Conservation (phyloP, 768 basidiomycete genomes). For the Dendrothele bispora region DNA sequence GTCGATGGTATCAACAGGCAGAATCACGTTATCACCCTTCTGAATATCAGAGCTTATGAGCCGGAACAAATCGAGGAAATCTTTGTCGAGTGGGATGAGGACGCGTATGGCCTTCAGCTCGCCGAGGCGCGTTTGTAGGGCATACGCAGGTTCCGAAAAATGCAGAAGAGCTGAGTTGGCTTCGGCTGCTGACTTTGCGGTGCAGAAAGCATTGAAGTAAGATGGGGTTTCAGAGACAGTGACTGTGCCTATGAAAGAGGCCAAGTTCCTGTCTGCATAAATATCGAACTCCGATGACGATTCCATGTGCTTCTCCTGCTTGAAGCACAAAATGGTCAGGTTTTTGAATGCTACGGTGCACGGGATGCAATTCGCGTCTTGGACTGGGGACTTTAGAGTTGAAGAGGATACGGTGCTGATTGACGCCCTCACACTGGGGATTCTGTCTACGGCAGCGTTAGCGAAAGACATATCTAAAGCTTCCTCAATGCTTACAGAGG, state of each 20-base stretch:
- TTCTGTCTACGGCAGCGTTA: constrained; percentile 15
- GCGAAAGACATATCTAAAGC: neutral
- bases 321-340: constrained; percentile 15
- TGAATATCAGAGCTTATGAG: neutral
- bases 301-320: constrained; percentile 25
- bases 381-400: constrained; percentile 15
- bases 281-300: constrained; percentile 20
- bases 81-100: neutral
- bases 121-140: neutral
- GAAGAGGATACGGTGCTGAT: constrained; percentile 22
- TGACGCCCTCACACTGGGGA: constrained; percentile 26
- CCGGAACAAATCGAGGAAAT: neutral
- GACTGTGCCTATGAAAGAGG: neutral
- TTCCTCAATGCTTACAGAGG: constrained; percentile 7
- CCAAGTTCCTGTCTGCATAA: constrained; percentile 8
- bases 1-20: neutral
- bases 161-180: neutral
- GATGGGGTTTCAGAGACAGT: neutral
- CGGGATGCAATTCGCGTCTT: constrained; percentile 6
- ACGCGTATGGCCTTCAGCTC: neutral
- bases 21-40: neutral
- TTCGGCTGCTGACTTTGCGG: neutral
- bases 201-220: neutral
- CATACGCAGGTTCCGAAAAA: neutral
- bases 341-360: neutral